phyloP scores from a whole-genome alignment of 306 rosid genomes.

The Canavalia ensiformis region DNA sequence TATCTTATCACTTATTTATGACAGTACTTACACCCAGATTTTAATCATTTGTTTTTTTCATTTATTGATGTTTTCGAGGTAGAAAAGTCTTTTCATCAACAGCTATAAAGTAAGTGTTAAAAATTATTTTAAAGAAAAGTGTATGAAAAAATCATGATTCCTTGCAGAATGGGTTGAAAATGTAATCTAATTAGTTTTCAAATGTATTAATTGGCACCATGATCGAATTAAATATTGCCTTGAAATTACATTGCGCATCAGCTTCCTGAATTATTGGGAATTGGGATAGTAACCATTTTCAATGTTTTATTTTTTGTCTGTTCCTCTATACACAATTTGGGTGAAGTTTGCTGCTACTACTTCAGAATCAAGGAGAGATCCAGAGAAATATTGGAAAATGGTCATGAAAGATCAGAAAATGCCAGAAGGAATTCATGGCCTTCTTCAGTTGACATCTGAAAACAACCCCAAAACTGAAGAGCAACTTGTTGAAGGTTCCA shows the following conservation, averaged over 20 bases:
- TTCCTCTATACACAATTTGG: not conserved
- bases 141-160: not conserved
- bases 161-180: not conserved
- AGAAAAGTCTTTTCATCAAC: not conserved
- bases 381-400: constrained; percentile 44
- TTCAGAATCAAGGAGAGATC: constrained; percentile 42
- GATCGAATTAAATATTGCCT: not conserved
- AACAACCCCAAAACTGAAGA: not conserved
- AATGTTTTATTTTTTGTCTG: not conserved
- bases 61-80: not conserved
- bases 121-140: not conserved
- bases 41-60: not conserved
- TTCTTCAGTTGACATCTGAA: not conserved
- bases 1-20: not conserved
- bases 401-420: constrained; percentile 48
- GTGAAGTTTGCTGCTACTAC: constrained; percentile 37
- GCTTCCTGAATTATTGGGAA: not conserved
- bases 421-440: constrained; percentile 44
- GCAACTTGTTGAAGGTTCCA: not conserved
- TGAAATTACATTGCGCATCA: not conserved
- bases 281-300: not conserved
- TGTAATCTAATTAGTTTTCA: too few species aligned
- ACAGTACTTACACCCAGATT: not conserved
- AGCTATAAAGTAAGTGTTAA: too few species aligned
- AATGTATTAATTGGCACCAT: not conserved